Percentiles rank a stretch among this genome's conserved stretches.
These are phyloP conservation scores for Clohesyomyces aquaticus DNA, from an alignment of 495 filamentous ascomycete genomes.

Conservation along the genomic window DNA sequence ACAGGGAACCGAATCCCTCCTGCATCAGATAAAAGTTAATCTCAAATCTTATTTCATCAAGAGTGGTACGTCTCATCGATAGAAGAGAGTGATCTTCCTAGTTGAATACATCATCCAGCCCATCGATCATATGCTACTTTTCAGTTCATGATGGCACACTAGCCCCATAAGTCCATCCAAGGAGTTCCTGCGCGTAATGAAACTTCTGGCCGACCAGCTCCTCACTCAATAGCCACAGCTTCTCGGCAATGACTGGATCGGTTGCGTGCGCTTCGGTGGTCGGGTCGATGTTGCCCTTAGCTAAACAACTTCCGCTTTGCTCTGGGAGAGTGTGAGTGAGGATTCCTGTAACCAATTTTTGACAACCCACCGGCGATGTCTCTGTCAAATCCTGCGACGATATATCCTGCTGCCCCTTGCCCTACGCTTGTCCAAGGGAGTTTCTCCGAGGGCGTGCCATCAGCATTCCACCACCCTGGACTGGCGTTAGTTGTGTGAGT, in stretches of 20 bases:
- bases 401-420: constrained; percentile 21
- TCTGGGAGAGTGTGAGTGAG: not conserved
- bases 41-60: no score
- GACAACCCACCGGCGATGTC: constrained; percentile 14
- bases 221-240: constrained; percentile 57
- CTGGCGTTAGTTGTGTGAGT: not conserved
- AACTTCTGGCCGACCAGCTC: constrained; percentile 54
- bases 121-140: no score
- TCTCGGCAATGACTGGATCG: constrained; percentile 47
- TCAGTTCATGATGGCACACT: no score
- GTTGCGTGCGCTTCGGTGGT: constrained; percentile 39
- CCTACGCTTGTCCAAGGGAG: constrained; percentile 15
- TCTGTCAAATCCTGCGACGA: constrained; percentile 26
- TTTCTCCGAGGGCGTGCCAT: constrained; percentile 3
- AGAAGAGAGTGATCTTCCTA: no score
- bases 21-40: no score
- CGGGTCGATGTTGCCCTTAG: constrained; percentile 10
- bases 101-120: no score
- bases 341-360: not conserved
- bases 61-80: no score
- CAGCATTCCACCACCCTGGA: constrained; percentile 17
- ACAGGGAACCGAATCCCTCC: no score
- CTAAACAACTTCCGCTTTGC: constrained; percentile 15
- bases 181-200: not conserved
- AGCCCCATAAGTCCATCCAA: no score